Evolutionary conservation across 83 land plant species (phyloP), one percentile per base, ranked within the genome.

Genomic region (Picea mariana): DNA sequence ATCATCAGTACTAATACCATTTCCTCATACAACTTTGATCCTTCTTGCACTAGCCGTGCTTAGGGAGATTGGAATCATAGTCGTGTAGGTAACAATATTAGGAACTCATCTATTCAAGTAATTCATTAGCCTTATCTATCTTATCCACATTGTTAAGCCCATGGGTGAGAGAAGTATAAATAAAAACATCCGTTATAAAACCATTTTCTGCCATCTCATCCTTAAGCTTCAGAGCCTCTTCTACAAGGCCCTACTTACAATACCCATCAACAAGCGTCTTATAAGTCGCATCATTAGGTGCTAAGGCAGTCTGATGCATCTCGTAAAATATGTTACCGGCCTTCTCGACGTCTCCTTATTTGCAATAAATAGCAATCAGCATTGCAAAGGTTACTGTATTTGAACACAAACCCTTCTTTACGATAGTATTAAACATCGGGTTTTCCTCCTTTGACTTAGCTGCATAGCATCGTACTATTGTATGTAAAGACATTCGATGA

Each of bases 141-240:
- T 85, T 83, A 31, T 88, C 88, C 65, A 5, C 17, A 44, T 67
- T 66, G 49, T 87, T 83, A 77, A 89, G 83, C 44, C 93, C 91
- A 64, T 68, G 59, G 47, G 78, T 83, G 44, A 94, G 84, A 20
- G 96, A 88, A 21, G 91, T 82, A 62, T 89, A 92, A 24, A 91
- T 90, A 58, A 83, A 87, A 6, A 86, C 85, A 84, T 90, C 92
- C n/a, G 89, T 81, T 34, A 47, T 27, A 64, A 92, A 55, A 18
- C 87, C 91, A 58, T 77, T 86, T 20, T 16, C 60, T 62, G 82
- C 87, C 95, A 94, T 92, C 63, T 90, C 89, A 69, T 83, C 69
- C 83, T 31, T 86, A 15, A 90, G 73, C 72, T 71, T 79, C 63
- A 84, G 67, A 63, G 52, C 81, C 73, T 78, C 40, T 24, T 42